Percentiles rank a stretch among this genome's conserved stretches.
Evolutionary conservation across 352 stramenopile species (phyloP).

Genomic region (Pythium oligandrum): DNA sequence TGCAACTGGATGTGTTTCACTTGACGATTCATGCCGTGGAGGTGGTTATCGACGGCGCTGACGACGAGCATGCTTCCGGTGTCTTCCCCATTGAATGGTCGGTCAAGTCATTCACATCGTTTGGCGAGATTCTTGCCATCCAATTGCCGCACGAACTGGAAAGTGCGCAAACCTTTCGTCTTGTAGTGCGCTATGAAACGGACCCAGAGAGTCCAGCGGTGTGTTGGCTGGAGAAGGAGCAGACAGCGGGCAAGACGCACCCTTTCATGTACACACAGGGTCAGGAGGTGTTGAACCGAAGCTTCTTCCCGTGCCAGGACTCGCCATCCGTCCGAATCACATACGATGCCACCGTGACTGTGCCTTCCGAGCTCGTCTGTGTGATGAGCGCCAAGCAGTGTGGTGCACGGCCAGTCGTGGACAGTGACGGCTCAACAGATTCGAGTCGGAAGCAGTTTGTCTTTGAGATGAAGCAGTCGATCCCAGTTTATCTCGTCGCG

Average conservation of each 20-base stretch:
- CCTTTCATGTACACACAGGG: conserved; percentile 85
- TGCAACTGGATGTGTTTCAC: conserved; percentile 64
- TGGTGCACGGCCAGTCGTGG: conserved; percentile 17
- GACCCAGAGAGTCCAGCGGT: conserved; percentile 59
- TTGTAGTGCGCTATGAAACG: conserved; percentile 65
- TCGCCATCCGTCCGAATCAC: conserved; percentile 93
- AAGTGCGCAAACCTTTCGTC: conserved; percentile 20
- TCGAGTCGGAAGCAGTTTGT: conserved; percentile 30
- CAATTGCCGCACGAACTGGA: conserved; percentile 21
- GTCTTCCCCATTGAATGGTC: conserved; percentile 17
- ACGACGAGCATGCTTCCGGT: neutral
- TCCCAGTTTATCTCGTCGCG: conserved; percentile 80
- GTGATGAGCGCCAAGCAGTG: conserved; percentile 77
- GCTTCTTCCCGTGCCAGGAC: conserved; percentile 90
- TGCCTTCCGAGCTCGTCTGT: conserved; percentile 89
- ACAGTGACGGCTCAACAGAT: conserved; percentile 10
- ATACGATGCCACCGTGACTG: conserved; percentile 90
- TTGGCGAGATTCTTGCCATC: conserved; percentile 54
- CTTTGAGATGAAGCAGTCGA: conserved; percentile 82
- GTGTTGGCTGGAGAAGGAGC: conserved; percentile 80
- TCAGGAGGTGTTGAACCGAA: conserved; percentile 83
- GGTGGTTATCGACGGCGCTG: neutral
- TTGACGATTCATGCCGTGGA: conserved; percentile 42
- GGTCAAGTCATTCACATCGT: conserved; percentile 56
- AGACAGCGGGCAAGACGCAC: conserved; percentile 72